Evolutionary conservation across 306 rosid genomes (phyloP), one percentile per base, ranked within the genome.

Genomic region (Argentina anserina): DNA sequence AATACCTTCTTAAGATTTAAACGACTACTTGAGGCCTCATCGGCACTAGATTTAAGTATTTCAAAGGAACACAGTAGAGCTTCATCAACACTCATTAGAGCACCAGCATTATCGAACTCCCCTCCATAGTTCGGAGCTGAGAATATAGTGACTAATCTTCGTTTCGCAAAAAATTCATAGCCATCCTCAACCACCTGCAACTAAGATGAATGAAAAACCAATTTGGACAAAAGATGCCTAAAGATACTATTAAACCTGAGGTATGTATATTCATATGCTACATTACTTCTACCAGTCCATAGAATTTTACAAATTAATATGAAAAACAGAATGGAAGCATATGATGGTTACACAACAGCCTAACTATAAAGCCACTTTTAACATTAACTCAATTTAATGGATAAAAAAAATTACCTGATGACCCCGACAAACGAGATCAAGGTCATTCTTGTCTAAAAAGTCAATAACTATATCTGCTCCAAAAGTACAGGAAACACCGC

Each of bases 121-220:
- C 96, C 96, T 2, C 96, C 96, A 39, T 91, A 91, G 79, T 91
- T 89, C 46, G 97, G 97, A 65, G 97, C 97, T 64, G 97, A 91
- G 81, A 89, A 91, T 79, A 91, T 91, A 1, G 97, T 89, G 69
- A 91, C 97, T 80, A 91, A 75, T 67, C 86, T 87, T 69, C 96
- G 59, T 45, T 82, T 83, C 7, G 97, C 96, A 0, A 91, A 89
- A 82, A 91, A 91, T 77, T 89, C 96, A 25, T 92, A 92, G 61
- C 96, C 97, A 59, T 92, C 97, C 78, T 92, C 97, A 78, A 92
- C 97, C 75, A 92, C 97, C 96, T 92, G 83, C 69, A 63, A 31
- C 25, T 60, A 60, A 17, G 23, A 29, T 31, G 10, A 60, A 60
- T 60, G 40, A 60, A 34, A 31, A 58, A 42, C 25, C 31, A 72